Conservation (phyloP, 805 yeast genomes). For the Starmerella scarabaei region DNA sequence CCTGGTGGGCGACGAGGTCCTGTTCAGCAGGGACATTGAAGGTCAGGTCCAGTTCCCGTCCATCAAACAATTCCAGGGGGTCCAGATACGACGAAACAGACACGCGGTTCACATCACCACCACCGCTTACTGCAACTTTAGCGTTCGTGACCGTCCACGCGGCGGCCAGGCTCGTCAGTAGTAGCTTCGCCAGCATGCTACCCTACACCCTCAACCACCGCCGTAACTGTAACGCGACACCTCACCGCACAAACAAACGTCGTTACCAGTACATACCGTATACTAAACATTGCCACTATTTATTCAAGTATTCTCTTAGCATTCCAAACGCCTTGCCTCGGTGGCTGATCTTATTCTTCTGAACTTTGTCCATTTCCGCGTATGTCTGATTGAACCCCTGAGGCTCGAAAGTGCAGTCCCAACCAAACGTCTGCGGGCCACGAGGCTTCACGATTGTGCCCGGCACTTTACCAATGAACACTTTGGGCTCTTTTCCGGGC, state of each 20-base stretch:
- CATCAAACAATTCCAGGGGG: constrained; percentile 14
- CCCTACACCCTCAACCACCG: not conserved
- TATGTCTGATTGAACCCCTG: constrained; percentile 55
- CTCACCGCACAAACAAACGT: no score
- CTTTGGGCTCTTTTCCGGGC: constrained; percentile 54
- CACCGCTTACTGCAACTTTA: constrained; percentile 17
- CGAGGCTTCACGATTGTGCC: constrained; percentile 68
- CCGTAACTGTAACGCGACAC: no score
- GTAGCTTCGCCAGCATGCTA: constrained; percentile 5
- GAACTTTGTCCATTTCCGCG: constrained; percentile 72
- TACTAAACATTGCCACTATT: no score
- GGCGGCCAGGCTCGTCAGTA: constrained; percentile 8
- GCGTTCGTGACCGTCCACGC: constrained; percentile 22
- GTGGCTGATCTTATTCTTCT: constrained; percentile 76
- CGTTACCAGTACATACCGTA: no score
- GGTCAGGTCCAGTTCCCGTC: constrained; percentile 17
- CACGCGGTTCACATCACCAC: constrained; percentile 17
- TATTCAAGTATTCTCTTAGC: constrained; percentile 40
- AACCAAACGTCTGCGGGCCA: constrained; percentile 79
- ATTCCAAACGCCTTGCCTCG: constrained; percentile 71
- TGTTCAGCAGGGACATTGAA: constrained; percentile 9
- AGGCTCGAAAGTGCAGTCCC: constrained; percentile 89
- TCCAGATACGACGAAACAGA: constrained; percentile 7
- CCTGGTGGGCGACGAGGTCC: constrained; percentile 17
- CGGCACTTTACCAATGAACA: constrained; percentile 73